Base-by-base conservation (phyloP, 805 yeast genomes). In the Debaryomyces hansenii region DNA sequence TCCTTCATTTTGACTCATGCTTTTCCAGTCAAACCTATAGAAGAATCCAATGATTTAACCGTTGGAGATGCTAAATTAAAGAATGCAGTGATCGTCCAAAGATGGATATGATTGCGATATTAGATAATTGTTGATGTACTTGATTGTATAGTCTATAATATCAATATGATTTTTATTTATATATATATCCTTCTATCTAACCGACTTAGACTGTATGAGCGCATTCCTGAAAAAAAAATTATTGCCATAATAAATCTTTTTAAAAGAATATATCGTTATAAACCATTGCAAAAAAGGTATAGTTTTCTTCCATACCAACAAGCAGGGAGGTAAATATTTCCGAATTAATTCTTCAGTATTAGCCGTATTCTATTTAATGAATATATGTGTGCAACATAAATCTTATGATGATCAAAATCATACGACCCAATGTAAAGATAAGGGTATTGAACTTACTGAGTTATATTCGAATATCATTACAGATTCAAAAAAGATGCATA, bases 71-170 rank as follows among this genome's bases (percentile, higher is more conserved):
- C 95, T 4, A 89, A 89, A 29, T 72, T 90, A 52, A 77, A 79
- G 42, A 88, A 88, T 55, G 80, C 97, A 2, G 96, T 89, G n/a
- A 83, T 91, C 27, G 89, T 91, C 14, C 97, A 90, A 66, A 84
- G 94, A 69, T 87, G 95, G 94, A 74, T 60, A 38, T 78, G 52
- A 49, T 4, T 29, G 3, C 34, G 11, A 5, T 31, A 4, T 24
- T 24, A 24, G 27, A 24, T 24, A 9, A 24, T 24, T 24, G 3
- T 24, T 24, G 27, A 24, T 24, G 27, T 24, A 24, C 10, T 7
- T 24, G 27, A 4, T 24, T 4, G 27, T 24, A 24, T 24, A 24
- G 27, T 24, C 3, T 24, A 4, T 24, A 24, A 7, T 24, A 24
- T 6, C 10, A 24, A 7, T 6, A 24, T 24, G 27, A 24, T 24